Evolutionary conservation across 352 stramenopile species (phyloP).

Genomic region (Achlya hypogyna): DNA sequence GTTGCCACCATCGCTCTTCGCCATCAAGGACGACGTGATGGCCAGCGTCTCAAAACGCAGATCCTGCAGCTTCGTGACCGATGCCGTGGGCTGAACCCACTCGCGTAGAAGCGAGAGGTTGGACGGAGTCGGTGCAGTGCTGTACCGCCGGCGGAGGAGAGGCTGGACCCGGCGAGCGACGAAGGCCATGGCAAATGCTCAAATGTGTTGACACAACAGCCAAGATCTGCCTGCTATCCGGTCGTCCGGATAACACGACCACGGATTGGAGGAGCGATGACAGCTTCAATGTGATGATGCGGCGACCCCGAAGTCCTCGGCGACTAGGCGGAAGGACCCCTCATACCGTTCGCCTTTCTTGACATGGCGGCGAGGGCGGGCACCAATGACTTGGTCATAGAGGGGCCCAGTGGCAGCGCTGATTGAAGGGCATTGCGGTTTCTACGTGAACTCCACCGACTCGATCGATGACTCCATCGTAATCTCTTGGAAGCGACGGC

Average conservation of each 20-base stretch:
- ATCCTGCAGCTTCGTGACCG: slow-evolving; percentile 10
- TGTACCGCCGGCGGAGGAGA: not conserved
- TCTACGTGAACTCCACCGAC: too few relatives aligned
- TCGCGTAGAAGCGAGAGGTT: not conserved
- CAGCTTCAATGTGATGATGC: not conserved
- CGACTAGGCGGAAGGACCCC: too few relatives aligned
- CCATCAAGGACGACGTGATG: slow-evolving; percentile 4
- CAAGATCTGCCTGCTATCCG: not conserved
- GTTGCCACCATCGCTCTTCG: not conserved
- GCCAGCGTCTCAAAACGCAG: slow-evolving; percentile 7
- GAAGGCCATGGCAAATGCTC: not conserved
- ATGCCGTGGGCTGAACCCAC: not conserved
- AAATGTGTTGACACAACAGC: slow-evolving; percentile 4
- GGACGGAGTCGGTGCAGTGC: not conserved
- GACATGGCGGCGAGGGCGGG: too few relatives aligned
- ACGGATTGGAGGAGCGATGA: not conserved
- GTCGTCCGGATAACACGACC: not conserved
- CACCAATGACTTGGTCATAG: too few relatives aligned
- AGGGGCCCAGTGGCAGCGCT: too few relatives aligned
- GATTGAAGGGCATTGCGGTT: too few relatives aligned
- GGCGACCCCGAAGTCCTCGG: too few relatives aligned
- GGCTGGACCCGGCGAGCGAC: not conserved
- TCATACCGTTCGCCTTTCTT: too few relatives aligned
- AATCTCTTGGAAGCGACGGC: too few relatives aligned
- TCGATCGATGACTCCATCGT: too few relatives aligned